Conservation (phyloP, 108 stramenopile species). For the Nitzschia sp. region DNA sequence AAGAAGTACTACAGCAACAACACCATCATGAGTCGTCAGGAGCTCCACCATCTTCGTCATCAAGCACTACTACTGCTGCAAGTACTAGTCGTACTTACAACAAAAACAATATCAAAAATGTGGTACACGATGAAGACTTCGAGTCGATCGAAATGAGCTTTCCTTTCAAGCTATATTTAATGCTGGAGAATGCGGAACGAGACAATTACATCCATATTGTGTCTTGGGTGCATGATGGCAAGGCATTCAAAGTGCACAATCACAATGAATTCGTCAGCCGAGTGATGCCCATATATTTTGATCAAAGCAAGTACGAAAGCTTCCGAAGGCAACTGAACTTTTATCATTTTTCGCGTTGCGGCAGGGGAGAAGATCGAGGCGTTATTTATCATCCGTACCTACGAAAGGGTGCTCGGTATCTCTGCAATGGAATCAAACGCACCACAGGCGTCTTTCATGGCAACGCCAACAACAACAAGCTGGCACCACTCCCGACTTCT, state of each 20-base stretch:
- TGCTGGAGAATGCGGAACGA: conserved; percentile 26
- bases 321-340: conserved; percentile 60
- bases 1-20: background rate
- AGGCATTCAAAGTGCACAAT: conserved; percentile 56
- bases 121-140: background rate
- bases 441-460: background rate
- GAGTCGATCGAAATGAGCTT: conserved; percentile 11
- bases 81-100: background rate
- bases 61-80: background rate
- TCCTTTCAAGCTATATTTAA: conserved; percentile 19
- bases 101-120: background rate
- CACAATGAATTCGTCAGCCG: conserved; percentile 45
- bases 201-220: conserved; percentile 31
- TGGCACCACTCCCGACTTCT: background rate
- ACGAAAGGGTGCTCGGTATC: background rate
- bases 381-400: background rate
- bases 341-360: conserved; percentile 18
- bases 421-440: background rate
- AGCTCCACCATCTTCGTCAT: too few relatives aligned
- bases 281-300: conserved; percentile 72
- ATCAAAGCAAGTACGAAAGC: conserved; percentile 51
- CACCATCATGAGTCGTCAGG: too few relatives aligned
- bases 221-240: conserved; percentile 54
- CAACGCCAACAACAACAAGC: background rate
- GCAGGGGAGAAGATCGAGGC: background rate